Base-by-base conservation (phyloP, 2,329 filamentous ascomycete species). In the Aspergillus brasiliensis region DNA sequence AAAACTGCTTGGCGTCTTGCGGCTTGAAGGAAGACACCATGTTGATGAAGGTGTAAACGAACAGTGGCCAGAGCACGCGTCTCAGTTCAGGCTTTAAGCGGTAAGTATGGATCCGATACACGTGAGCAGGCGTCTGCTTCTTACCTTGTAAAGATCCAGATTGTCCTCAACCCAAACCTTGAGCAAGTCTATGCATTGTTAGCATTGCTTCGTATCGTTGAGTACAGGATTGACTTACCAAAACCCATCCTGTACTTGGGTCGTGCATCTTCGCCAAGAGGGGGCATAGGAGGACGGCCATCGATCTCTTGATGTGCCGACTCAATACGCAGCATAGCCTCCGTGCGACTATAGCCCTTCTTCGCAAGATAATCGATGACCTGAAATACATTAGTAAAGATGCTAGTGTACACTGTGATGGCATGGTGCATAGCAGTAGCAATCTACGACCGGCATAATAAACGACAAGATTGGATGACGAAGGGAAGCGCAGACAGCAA, bases 301-400 rank as follows among this genome's bases (percentile, higher is more conserved):
- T 92, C 91, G 21, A 89, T 84, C 58, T 94, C 91, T 44, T 95
- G 84, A 67, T 92, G 88, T 23, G 91, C 88, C 1, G 93, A 96
- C 76, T 99, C 95, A 75, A 92, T 90, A 46, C 95, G 87, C 56
- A 99, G 91, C 73, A 95, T 91, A 19, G 94, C 91, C 76, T 99
- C 95, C 0, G 95, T 98, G 23, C 90, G 86, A 56, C 88, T 92
- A 77, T 97, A 99, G 0, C 95, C 95, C 67, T 97, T 93, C 76
- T 99, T 99, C 2, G 92, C 86, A 1, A 99, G 83, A 75, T 99
- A 99, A 69, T 99, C 95, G 8, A 97, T 93, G 3, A 99, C 88
- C 88, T 90, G 70, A 37, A 37, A 47, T 31, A 27, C 3, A 6
- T 55, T 34, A 57, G 23, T 15, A 57, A 15, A 13, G 5, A 25